Evolutionary conservation across 345 rosid genomes (phyloP), one percentile per base, ranked within the genome.

Genomic region (Anastatica hierochuntica): DNA sequence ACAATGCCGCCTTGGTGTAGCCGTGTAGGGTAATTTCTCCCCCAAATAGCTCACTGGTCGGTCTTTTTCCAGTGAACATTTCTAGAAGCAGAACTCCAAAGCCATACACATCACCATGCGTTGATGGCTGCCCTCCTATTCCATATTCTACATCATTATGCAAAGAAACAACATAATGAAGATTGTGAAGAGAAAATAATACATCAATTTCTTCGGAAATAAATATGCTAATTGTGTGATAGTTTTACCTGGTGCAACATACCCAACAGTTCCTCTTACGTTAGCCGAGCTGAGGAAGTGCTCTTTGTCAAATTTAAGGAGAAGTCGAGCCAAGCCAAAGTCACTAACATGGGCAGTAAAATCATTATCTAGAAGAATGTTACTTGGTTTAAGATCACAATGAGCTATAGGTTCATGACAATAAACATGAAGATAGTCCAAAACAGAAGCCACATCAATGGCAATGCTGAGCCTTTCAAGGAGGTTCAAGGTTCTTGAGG

Each of bases 391-490:
- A 3, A 66, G 21, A 37, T 66, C 59, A 4, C 58, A 65, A 19
- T 60, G 49, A 12, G 21, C 57, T n/a, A n/a, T n/a, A n/a, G n/a
- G n/a, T n/a, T n/a, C n/a, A n/a, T n/a, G n/a, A n/a, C n/a, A n/a
- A n/a, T 11, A 60, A 48, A 27, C 26, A 49, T 60, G 65, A 38
- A 60, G 56, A 40, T 60, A 60, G 0, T 49, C 65, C 41, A 60
- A 39, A 39, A 49, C 65, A 17, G 40, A 48, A n/a, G 57, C 65
- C 31, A 60, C 56, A 7, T 73, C 74, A 6, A 62, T 65, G 0
- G 58, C 62, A 0, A 74, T 59, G n/a, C 53, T 67, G 0, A 77
- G 62, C 50, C 76, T 66, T 53, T 74, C 65, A 40, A 30, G 8
- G 23, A 74, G 54, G 7, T 19, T 59, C 20, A 72, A 37, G 7